These are phyloP conservation scores for Cairneyella variabilis DNA, from an alignment of 495 filamentous ascomycete species.

Conservation along the genomic window DNA sequence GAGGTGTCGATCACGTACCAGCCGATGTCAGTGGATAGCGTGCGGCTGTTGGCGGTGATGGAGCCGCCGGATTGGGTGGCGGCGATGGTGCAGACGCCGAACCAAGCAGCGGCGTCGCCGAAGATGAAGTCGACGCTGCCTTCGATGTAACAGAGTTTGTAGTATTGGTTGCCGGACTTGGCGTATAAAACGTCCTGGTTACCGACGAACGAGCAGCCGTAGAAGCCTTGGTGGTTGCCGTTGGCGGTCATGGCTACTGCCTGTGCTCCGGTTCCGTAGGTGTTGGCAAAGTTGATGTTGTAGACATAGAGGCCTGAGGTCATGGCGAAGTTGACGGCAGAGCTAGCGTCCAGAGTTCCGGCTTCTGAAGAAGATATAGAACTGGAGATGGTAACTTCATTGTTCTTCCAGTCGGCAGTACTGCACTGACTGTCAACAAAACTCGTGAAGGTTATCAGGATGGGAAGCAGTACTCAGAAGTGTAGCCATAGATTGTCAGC, in stretches of 20 bases:
- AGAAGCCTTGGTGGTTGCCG: conserved; percentile 27
- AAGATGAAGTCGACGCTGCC: conserved; percentile 51
- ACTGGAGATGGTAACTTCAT: conserved; percentile 10
- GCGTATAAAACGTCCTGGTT: conserved; percentile 48
- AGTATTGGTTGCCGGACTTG: conserved; percentile 43
- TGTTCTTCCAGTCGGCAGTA: not conserved
- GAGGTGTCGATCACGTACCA: conserved; percentile 62
- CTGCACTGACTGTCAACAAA: conserved; percentile 23
- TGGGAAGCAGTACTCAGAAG: conserved; percentile 21
- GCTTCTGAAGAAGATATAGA: conserved; percentile 7
- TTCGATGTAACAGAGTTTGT: conserved; percentile 39
- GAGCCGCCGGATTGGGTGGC: conserved; percentile 45
- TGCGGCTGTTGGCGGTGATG: conserved; percentile 57
- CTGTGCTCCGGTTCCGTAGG: conserved; percentile 35
- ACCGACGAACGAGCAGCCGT: conserved; percentile 42
- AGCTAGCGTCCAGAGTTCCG: conserved; percentile 36
- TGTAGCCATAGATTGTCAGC: conserved; percentile 46
- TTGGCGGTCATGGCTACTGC: conserved; percentile 44
- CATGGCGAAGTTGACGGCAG: conserved; percentile 32
- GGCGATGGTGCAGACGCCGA: conserved; percentile 55
- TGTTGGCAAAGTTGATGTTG: conserved; percentile 32
- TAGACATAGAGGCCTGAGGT: conserved; percentile 46
- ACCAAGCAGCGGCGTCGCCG: conserved; percentile 61
- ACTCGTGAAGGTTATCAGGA: not conserved
- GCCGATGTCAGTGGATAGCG: conserved; percentile 38